phyloP scores from a whole-genome alignment of 2,329 filamentous ascomycete species.

The Paracorniculantispora psalliotae region DNA sequence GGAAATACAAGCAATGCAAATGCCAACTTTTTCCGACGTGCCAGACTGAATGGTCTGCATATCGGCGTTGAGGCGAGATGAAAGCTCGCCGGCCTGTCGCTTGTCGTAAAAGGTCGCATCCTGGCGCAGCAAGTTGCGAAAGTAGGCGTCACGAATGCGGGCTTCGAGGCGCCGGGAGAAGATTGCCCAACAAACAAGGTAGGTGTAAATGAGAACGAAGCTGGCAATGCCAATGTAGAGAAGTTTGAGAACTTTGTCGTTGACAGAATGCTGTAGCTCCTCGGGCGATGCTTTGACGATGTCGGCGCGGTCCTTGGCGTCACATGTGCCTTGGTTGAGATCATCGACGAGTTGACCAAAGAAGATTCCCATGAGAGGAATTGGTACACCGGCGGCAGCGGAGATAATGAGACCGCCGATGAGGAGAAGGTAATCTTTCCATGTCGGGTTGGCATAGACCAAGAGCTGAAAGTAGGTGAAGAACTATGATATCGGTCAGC shows the following conservation, averaged over 20 bases:
- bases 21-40: slow-evolving; percentile 66
- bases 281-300: slow-evolving; percentile 15
- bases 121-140: slow-evolving; percentile 53
- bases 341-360: slow-evolving; percentile 60
- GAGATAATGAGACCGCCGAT: slow-evolving; percentile 39
- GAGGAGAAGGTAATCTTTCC: slow-evolving; percentile 39
- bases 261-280: slow-evolving; percentile 39
- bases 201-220: slow-evolving; percentile 59
- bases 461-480: slow-evolving; percentile 41
- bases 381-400: slow-evolving; percentile 56
- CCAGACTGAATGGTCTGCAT: slow-evolving; percentile 63
- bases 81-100: slow-evolving; percentile 57
- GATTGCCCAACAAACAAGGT: slow-evolving; percentile 60
- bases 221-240: slow-evolving; percentile 60
- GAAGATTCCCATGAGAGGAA: slow-evolving; percentile 59
- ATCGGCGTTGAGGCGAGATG: slow-evolving; percentile 59
- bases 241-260: slow-evolving; percentile 55
- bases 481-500: slow-evolving; percentile 22
- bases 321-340: slow-evolving; percentile 54
- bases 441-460: slow-evolving; percentile 40
- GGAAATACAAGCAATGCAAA: slow-evolving; percentile 55
- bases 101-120: slow-evolving; percentile 61
- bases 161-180: slow-evolving; percentile 59
- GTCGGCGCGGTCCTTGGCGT: slow-evolving; percentile 21
- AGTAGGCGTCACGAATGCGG: slow-evolving; percentile 56